Base-by-base conservation (phyloP, 179 eudicot species). In the Patellifolia procumbens region DNA sequence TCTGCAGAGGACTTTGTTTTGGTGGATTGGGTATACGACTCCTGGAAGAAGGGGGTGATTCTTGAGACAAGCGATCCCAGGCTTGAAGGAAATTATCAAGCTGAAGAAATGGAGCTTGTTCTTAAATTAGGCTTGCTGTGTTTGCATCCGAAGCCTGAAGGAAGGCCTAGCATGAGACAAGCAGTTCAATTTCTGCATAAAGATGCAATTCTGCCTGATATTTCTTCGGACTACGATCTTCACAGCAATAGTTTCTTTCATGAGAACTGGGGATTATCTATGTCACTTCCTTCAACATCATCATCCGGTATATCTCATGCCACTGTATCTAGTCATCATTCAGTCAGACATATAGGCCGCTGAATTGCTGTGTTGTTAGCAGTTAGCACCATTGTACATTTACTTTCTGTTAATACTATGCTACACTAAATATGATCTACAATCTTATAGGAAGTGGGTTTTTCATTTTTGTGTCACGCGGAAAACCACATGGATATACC, bases 1-100 rank as follows among this genome's bases (percentile, higher is more conserved):
- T 59, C 46, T 68, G 26, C 20, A 0, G 79, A 78, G 42, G 84
- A 68, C 2, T 53, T 56, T 49, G 15, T 53, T 37, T 70, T 83
- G 79, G 70, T 67, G 28, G 83, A 80, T 28, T 77, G 81, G 81
- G 86, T 83, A 31, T 80, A 73, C n/a, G 46, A 70, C 1, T 63
- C 43, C 7, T 83, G 83, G 86, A 74, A 78, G 31, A 72, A 53
- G 65, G 76, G 76, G 37, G 58, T 26, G 12, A 72, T 78, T 39
- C 76, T 72, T 5, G 81, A 78, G 20, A 63, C 72, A 24, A 51
- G 76, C 26, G 81, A 78, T 78, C 72, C 66, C 15, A 78, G 24
- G 65, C 34, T 72, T 24, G 48, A 63, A 52, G 72, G 76, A 48
- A 49, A 63, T 72, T 72, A 62, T 60, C 58, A 51, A 48, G 35